phyloP scores from a whole-genome alignment of 805 yeast species.

The Candida parachauliodes region DNA sequence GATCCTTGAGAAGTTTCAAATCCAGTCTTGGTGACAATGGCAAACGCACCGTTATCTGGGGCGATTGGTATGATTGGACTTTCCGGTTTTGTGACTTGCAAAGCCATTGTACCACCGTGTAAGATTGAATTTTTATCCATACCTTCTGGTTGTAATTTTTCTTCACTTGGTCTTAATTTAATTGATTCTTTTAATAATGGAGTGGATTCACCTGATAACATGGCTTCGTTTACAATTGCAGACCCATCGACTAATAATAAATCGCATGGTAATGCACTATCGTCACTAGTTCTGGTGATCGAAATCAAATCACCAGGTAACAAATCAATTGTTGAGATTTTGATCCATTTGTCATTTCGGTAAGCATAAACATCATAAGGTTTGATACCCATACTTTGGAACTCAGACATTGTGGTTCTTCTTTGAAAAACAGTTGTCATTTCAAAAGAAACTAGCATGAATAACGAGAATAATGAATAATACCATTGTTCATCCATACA shows the following conservation, averaged over 20 bases:
- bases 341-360: conserved; percentile 68
- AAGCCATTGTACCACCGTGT: conserved; percentile 94
- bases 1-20: conserved; percentile 98
- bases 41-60: conserved; percentile 91
- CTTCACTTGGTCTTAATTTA: conserved; percentile 72
- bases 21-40: conserved; percentile 90
- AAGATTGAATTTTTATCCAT: conserved; percentile 83
- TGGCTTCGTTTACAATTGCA: conserved; percentile 96
- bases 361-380: conserved; percentile 76
- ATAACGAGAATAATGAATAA: conserved; percentile 82
- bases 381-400: conserved; percentile 94
- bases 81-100: conserved; percentile 80
- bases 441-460: conserved; percentile 92
- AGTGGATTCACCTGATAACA: conserved; percentile 98
- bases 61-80: conserved; percentile 51
- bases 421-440: conserved; percentile 94
- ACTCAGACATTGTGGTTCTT: conserved; percentile 89
- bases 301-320: conserved; percentile 93
- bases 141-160: conserved; percentile 69
- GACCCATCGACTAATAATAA: conserved; percentile 81
- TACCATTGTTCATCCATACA: conserved; percentile 97
- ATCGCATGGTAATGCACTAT: conserved; percentile 92
- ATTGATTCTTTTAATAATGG: conserved; percentile 92
- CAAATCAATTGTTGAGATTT: conserved; percentile 66
- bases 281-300: conserved; percentile 83